Evolutionary conservation across 2,329 filamentous ascomycete genomes (phyloP), one percentile per base, ranked within the genome.

Genomic region (Epichloe typhina): DNA sequence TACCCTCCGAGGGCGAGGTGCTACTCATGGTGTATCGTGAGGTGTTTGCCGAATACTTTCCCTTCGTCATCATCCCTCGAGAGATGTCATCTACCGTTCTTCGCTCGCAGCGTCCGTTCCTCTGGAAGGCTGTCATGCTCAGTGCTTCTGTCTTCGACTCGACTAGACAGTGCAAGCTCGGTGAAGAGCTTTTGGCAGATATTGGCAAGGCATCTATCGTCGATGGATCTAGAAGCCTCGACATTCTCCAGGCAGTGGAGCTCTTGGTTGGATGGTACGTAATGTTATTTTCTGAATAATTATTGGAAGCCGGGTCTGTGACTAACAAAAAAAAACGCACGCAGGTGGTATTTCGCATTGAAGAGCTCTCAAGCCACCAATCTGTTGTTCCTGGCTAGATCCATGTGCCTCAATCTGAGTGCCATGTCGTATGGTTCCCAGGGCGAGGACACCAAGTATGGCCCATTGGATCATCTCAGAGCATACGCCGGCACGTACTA

Each of bases 101-200:
- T 43, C 64, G 63, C 26, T 57, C 59, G 26, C 53, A 65, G 52
- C 61, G 67, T 5, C 73, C 73, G 21, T 71, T 72, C 40, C 54
- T 76, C 40, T 77, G 73, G 72, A 75, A 74, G 57, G 70, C 66
- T 4, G 58, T 72, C 53, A 74, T 77, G 69, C 67, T 76, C 60
- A 65, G 64, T 46, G 62, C 66, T 17, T 64, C 62, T 51, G 66
- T 72, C 46, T 62, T 67, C 2, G 69, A 77, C 44, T 72, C 72
- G 0, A 50, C 60, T 26, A 64, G 72, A 39, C 74, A 77, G 58
- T 58, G 68, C 12, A 61, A 58, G 44, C 58, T 75, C 48, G 74
- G 72, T 1, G 63, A 67, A 48, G 67, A 70, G 57, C 53, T 77
- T 49, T 57, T 77, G 48, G 61, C 60, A 7, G 70, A 74, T 19